These are phyloP conservation scores for Fusarium sp. DNA, from an alignment of 2,329 filamentous ascomycete species.

Conservation along the genomic window DNA sequence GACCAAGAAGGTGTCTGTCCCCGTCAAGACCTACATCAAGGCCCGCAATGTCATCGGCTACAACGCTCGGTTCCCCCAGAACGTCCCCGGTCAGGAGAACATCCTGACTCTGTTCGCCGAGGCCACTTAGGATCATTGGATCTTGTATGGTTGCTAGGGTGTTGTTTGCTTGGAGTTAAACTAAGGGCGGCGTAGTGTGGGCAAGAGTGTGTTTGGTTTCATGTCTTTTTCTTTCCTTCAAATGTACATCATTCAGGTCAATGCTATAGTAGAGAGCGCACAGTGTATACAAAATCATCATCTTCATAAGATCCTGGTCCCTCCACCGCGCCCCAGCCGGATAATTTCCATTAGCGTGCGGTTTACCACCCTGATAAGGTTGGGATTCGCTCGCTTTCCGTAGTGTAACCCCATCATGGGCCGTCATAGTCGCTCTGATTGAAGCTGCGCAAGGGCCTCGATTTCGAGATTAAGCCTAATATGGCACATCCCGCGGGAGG, in stretches of 20 bases:
- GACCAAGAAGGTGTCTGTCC: conserved; percentile 57
- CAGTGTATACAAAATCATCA: background rate
- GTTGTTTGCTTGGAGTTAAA: background rate
- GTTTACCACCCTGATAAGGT: no score
- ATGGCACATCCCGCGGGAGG: no score
- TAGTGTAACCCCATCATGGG: background rate
- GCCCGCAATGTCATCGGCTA: conserved; percentile 64
- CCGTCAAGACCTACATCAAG: conserved; percentile 58
- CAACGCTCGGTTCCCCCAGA: conserved; percentile 65
- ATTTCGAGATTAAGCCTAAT: no score
- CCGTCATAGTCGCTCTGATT: background rate
- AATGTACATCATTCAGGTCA: background rate
- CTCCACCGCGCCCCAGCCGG: background rate
- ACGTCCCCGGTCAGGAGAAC: conserved; percentile 54
- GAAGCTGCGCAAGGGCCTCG: no score
- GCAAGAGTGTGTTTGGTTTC: background rate
- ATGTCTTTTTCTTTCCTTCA: background rate
- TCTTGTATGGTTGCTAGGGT: background rate
- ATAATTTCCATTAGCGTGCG: background rate
- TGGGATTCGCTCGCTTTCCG: background rate
- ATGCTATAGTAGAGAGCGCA: background rate
- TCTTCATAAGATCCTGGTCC: background rate
- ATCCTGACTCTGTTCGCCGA: conserved; percentile 16
- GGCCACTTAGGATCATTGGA: background rate
- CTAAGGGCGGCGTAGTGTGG: background rate